A percentile compares a stretch with the other conserved stretches of the same genome.
These are phyloP conservation scores for Myxozyma neglecta DNA, from an alignment of 805 yeast species.

Conservation along the genomic window DNA sequence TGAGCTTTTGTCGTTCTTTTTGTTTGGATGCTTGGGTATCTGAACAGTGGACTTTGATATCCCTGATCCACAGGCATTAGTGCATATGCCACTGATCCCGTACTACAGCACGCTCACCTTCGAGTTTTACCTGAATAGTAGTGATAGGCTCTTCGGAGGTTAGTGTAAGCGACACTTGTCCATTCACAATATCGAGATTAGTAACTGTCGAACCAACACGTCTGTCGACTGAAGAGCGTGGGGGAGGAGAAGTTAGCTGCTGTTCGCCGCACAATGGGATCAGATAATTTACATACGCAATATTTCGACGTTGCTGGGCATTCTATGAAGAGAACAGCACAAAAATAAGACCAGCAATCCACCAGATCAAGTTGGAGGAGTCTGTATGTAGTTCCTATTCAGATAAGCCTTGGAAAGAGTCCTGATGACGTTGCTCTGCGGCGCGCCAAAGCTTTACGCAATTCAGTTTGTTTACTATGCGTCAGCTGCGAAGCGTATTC, in stretches of 20 bases:
- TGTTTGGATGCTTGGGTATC: conserved; percentile 26
- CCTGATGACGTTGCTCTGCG: neutral
- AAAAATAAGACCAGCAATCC: too few species aligned
- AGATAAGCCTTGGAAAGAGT: neutral
- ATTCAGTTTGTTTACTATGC: neutral
- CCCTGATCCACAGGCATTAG: neutral
- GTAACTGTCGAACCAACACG: conserved; percentile 31
- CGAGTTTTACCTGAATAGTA: conserved; percentile 37
- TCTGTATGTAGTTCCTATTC: neutral
- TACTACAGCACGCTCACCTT: conserved; percentile 30
- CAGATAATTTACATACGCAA: conserved; percentile 7
- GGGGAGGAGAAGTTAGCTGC: neutral
- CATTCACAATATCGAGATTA: conserved; percentile 35
- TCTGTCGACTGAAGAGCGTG: conserved; percentile 16
- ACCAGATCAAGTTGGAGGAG: neutral
- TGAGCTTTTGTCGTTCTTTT: conserved; percentile 22
- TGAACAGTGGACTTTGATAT: conserved; percentile 34
- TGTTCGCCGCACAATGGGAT: neutral
- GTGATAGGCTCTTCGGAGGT: conserved; percentile 35
- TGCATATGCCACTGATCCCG: too few species aligned
- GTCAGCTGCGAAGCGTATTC: neutral
- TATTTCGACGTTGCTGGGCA: conserved; percentile 21
- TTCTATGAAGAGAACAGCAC: neutral
- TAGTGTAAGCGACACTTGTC: conserved; percentile 34
- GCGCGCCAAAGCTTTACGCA: neutral